A percentile compares a stretch with the other conserved stretches of the same genome.
Conservation (phyloP, 2,329 filamentous ascomycete genomes). For the Scolecobasidium constrictum region DNA sequence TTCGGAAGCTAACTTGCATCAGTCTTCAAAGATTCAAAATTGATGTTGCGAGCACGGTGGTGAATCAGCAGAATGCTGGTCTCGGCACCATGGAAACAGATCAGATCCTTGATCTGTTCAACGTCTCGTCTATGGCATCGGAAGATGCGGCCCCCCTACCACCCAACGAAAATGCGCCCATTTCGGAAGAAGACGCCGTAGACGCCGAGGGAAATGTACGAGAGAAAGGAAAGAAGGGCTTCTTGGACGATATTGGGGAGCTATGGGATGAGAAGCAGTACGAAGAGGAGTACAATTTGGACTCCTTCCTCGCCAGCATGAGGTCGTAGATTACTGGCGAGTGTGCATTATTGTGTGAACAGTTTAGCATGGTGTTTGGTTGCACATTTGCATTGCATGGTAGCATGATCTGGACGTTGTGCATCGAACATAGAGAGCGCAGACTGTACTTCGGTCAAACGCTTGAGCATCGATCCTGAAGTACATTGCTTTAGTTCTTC, state of each 20-base stretch:
- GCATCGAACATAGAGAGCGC: too few species aligned
- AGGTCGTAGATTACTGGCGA: conserved; percentile 46
- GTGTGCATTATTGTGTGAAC: too few species aligned
- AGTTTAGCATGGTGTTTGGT: too few species aligned
- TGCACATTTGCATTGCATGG: too few species aligned
- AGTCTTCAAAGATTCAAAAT: conserved; percentile 99
- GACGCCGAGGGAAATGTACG: conserved; percentile 79
- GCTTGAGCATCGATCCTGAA: too few species aligned
- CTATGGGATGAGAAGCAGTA: conserved; percentile 97
- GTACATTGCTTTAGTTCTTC: too few species aligned
- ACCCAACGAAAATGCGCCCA: conserved; percentile 44
- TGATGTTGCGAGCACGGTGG: conserved; percentile 92
- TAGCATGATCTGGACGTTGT: too few species aligned
- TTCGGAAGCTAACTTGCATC: conserved; percentile 4
- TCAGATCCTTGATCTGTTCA: conserved; percentile 95
- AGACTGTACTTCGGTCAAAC: too few species aligned
- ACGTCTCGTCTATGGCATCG: conserved; percentile 44
- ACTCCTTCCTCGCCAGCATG: conserved; percentile 93
- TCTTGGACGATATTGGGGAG: conserved; percentile 89
- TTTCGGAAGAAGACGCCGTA: conserved; percentile 73
- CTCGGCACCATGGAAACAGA: conserved; percentile 95
- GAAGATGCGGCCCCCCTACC: conserved; percentile 47
- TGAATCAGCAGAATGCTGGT: conserved; percentile 97
- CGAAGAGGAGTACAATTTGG: conserved; percentile 93
- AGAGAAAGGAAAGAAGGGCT: conserved; percentile 93